Conservation (phyloP, 73 alveolate genomes). For the Breviolum minutum region DNA sequence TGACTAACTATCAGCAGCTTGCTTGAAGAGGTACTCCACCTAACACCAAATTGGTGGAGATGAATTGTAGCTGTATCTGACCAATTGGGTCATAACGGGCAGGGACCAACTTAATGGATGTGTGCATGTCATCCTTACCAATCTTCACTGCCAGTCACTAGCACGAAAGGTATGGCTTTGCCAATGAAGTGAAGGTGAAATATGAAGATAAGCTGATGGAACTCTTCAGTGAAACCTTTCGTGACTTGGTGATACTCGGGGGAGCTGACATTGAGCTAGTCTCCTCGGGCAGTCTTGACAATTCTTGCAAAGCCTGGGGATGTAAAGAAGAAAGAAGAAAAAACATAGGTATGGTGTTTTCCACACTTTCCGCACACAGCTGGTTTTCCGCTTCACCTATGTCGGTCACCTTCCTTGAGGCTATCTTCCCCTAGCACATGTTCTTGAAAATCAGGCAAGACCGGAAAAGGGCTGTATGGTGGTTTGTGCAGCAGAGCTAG, state of each 20-base stretch:
- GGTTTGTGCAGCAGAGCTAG: neutral
- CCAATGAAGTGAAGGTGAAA: slow-evolving; percentile 50
- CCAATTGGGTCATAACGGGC: too few relatives aligned
- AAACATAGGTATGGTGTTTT: too few relatives aligned
- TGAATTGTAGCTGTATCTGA: too few relatives aligned
- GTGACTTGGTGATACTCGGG: slow-evolving; percentile 95
- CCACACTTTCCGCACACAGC: neutral
- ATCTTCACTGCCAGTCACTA: neutral
- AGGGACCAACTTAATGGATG: too few relatives aligned
- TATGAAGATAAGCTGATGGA: slow-evolving; percentile 96
- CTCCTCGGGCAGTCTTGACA: too few relatives aligned
- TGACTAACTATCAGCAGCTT: slow-evolving; percentile 61
- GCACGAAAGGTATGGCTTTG: slow-evolving; percentile 52
- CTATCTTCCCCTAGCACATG: slow-evolving; percentile 54
- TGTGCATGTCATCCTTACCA: neutral
- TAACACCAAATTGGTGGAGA: too few relatives aligned
- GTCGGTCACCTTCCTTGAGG: neutral
- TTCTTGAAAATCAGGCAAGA: slow-evolving; percentile 64
- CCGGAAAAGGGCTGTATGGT: neutral
- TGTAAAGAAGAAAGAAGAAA: too few relatives aligned
- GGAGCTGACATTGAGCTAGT: neutral
- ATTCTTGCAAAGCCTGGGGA: too few relatives aligned
- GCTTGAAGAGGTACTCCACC: neutral
- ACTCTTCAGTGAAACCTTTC: slow-evolving; percentile 97
- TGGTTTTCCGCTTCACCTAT: neutral